Conservation (phyloP, 257 asterid genomes). For the Handroanthus guayacan region DNA sequence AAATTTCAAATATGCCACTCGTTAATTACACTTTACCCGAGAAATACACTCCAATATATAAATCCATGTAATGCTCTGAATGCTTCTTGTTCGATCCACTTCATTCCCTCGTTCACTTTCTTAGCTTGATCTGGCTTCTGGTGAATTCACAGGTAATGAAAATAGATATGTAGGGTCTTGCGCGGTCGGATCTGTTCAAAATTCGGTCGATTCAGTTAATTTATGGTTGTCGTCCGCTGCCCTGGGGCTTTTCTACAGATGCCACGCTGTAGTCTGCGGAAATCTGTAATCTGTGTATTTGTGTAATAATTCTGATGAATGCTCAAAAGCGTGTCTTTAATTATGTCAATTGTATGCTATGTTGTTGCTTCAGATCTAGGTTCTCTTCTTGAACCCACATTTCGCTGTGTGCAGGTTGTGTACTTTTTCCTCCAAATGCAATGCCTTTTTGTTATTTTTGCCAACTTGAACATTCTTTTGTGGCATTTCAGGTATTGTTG, state of each 20-base stretch:
- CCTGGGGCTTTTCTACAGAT: neutral
- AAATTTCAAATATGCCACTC: neutral
- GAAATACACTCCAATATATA: neutral
- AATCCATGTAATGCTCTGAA: constrained; percentile 4
- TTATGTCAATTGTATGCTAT: neutral
- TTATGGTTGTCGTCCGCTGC: neutral
- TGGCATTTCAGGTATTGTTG: constrained; percentile 38
- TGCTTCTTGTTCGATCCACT: constrained; percentile 8
- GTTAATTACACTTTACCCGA: neutral
- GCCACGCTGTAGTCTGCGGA: neutral
- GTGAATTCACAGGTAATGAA: constrained; percentile 39
- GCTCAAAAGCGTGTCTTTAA: neutral
- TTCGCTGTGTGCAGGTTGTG: neutral
- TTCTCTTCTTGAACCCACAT: neutral
- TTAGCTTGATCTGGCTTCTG: constrained; percentile 44
- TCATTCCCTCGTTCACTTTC: constrained; percentile 19
- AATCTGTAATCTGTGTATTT: constrained; percentile 15
- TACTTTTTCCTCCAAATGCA: neutral
- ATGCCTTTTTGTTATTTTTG: constrained; percentile 8
- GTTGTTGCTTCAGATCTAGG: constrained; percentile 30
- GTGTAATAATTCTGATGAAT: neutral
- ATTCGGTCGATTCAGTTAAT: neutral
- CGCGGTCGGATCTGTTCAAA: constrained; percentile 38
- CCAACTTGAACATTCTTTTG: constrained; percentile 29
- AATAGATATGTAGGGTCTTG: neutral